These are phyloP conservation scores for Ballota nigra DNA, from an alignment of 257 asterid species.

Conservation along the genomic window DNA sequence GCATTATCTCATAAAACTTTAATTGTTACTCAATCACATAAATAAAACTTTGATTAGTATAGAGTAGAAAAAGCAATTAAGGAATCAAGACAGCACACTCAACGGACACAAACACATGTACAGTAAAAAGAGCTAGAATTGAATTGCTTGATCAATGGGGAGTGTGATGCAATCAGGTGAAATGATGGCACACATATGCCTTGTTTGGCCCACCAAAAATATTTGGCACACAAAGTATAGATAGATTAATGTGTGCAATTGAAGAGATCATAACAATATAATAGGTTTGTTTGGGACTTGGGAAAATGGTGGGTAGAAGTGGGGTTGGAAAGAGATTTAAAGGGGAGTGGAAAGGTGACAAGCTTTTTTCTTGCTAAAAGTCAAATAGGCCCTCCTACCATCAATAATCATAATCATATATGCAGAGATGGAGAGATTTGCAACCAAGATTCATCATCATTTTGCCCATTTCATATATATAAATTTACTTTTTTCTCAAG, in stretches of 20 bases:
- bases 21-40: neutral
- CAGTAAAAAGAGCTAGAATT: conserved; percentile 20
- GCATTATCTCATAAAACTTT: neutral
- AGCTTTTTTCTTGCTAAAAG: conserved; percentile 82
- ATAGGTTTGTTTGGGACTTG: conserved; percentile 62
- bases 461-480: conserved; percentile 31
- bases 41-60: neutral
- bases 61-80: neutral
- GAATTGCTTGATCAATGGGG: conserved; percentile 47
- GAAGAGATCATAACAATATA: conserved; percentile 81
- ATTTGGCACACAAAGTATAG: conserved; percentile 40
- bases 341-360: conserved; percentile 58
- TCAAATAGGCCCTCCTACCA: conserved; percentile 60
- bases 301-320: conserved; percentile 72
- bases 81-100: neutral
- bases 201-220: conserved; percentile 27
- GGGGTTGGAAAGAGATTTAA: conserved; percentile 63
- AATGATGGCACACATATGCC: conserved; percentile 34
- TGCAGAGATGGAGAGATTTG: conserved; percentile 51
- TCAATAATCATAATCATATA: conserved; percentile 51
- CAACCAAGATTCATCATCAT: conserved; percentile 82
- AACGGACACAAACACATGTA: neutral
- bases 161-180: conserved; percentile 37
- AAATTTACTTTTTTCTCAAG: conserved; percentile 13
- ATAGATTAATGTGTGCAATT: conserved; percentile 70